Base-by-base conservation (phyloP, 106 monocot genomes). In the Allium sativum region DNA sequence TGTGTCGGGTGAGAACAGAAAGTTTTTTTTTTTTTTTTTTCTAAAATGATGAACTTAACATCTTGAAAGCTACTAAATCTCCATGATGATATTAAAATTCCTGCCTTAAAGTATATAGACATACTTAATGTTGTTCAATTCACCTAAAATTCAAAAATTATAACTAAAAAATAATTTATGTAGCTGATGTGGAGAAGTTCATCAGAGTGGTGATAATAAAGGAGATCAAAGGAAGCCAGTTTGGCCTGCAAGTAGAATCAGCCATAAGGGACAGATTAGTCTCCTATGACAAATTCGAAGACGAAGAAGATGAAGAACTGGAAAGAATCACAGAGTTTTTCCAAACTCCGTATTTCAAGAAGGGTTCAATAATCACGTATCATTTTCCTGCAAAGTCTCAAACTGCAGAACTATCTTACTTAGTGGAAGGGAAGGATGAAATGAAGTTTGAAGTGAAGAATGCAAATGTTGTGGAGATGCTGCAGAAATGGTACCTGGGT, bases 181-280 rank as follows among this genome's bases (percentile, higher is more conserved):
- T 65, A 93, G 90, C 90, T 57, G 86, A 77, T 0, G 77, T 78
- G 6, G 84, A 77, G 57, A 96, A 96, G 56, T 53, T 71, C 4
- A 62, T 96, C 47, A 75, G 84, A 53, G 59, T 87, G 12, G 90
- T 91, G 61, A 86, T 84, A 62, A 96, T 87, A 48, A 96, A 96
- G 62, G 90, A 96, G 75, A 96, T 96, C 61, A 91, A 96, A 52
- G 96, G 90, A 0, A 82, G 90, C 0, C 96, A 96, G 44, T 96
- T 84, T 22, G 96, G 87, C 0, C 74, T 79, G 15, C 96, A 96
- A 41, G 57, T 96, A 40, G 84, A 91, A 84, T 84, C 77, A 21
- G 64, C 82, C 0, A 77, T 96, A 6, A 79, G 90, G 58, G 91
- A 96, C 43, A 48, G 87, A 17, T 60, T 96, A 13, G 90, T 67